Evolutionary conservation across 768 basidiomycete genomes (phyloP).

Genomic region (Cyclocybe cylindracea): DNA sequence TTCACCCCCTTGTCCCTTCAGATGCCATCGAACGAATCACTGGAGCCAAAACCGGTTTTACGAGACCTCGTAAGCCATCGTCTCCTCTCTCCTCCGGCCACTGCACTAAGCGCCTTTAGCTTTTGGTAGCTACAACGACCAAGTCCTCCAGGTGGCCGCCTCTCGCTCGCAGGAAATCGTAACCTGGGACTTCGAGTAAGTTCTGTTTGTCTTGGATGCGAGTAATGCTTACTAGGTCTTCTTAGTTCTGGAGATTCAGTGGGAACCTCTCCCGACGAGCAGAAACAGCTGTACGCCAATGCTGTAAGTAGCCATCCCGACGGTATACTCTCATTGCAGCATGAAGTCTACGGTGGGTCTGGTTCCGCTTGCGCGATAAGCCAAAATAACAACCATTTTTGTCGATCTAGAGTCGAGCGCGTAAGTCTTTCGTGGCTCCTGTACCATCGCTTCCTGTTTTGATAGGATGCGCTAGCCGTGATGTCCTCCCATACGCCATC

Average conservation of each 20-base stretch:
- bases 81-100: neutral
- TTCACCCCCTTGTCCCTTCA: slow-evolving; percentile 2
- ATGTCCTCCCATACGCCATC: slow-evolving; percentile 41
- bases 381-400: too few relatives aligned
- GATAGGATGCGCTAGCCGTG: slow-evolving; percentile 17
- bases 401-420: slow-evolving; percentile 17
- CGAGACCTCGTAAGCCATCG: slow-evolving; percentile 34
- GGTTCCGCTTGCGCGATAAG: neutral
- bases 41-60: slow-evolving; percentile 35
- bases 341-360: slow-evolving; percentile 35
- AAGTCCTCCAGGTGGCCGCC: slow-evolving; percentile 28
- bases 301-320: slow-evolving; percentile 28
- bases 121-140: slow-evolving; percentile 41
- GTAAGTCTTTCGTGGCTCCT: slow-evolving; percentile 14
- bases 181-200: slow-evolving; percentile 40
- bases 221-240: neutral
- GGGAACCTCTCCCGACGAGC: slow-evolving; percentile 27
- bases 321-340: slow-evolving; percentile 40
- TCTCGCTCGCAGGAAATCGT: slow-evolving; percentile 30
- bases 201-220: neutral
- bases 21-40: slow-evolving; percentile 36
- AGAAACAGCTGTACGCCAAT: slow-evolving; percentile 28
- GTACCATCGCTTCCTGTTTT: neutral
- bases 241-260: slow-evolving; percentile 39
- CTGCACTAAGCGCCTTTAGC: slow-evolving; percentile 18